phyloP scores from a whole-genome alignment of 2,329 filamentous ascomycete species.

The Dothidotthia symphoricarpi region DNA sequence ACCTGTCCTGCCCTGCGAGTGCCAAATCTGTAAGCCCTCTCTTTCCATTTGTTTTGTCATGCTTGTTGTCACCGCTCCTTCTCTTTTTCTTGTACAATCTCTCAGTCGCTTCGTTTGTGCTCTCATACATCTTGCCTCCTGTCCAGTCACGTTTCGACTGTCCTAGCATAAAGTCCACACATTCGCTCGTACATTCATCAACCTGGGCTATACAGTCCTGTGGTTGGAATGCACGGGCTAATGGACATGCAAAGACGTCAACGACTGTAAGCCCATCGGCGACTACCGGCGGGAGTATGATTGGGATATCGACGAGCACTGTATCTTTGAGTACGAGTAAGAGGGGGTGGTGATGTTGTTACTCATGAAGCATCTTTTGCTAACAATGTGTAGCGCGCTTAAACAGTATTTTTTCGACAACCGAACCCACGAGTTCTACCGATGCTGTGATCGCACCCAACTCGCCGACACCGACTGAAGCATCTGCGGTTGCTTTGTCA shows the following conservation, averaged over 20 bases:
- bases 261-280: conserved; percentile 2
- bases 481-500: conserved; percentile 1
- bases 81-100: conserved; percentile 21
- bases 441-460: conserved; percentile 5
- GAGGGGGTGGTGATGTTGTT: conserved; percentile 4
- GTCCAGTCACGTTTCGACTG: conserved; percentile 9
- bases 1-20: conserved; percentile 36
- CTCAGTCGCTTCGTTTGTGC: conserved; percentile 14
- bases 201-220: conserved; percentile 11
- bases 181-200: conserved; percentile 11
- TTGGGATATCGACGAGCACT: conserved; percentile 8
- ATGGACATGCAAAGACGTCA: conserved; percentile 23
- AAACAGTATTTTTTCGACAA: conserved; percentile 11
- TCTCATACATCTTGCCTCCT: conserved; percentile 15
- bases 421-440: conserved; percentile 10
- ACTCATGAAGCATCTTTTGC: neutral
- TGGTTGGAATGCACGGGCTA: conserved; percentile 28
- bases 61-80: conserved; percentile 20
- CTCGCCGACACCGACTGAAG: conserved; percentile 1
- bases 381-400: conserved; percentile 11
- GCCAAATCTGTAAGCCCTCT: conserved; percentile 30
- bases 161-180: conserved; percentile 7
- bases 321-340: conserved; percentile 10
- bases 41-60: conserved; percentile 15
- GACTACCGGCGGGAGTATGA: conserved; percentile 14